Percentiles rank a stretch among this genome's conserved stretches.
Evolutionary conservation across 2,329 filamentous ascomycete genomes (phyloP).

Genomic region (Alternaria brassicicola): DNA sequence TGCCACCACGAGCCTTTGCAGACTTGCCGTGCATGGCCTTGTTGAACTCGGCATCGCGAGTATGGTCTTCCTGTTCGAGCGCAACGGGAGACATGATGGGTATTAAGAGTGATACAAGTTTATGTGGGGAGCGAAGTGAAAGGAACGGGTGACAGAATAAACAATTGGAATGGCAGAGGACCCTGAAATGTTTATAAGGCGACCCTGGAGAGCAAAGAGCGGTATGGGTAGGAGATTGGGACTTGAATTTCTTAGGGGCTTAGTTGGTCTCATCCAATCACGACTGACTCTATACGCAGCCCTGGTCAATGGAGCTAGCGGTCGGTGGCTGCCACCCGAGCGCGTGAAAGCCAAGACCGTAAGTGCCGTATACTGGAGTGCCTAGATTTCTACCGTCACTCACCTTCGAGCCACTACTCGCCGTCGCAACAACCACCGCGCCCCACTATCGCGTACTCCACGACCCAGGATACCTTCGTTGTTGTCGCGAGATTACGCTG

Average conservation of each 20-base stretch:
- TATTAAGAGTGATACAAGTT: conserved; percentile 3
- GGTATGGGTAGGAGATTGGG: conserved; percentile 36
- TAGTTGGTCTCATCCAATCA: conserved; percentile 20
- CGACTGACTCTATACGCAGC: conserved; percentile 20
- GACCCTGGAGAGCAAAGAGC: conserved; percentile 31
- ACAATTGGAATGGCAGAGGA: conserved; percentile 24
- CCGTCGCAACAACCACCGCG: conserved; percentile 13
- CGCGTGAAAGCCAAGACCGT: conserved; percentile 16
- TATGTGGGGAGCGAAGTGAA: conserved; percentile 4
- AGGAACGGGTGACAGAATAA: conserved; percentile 5
- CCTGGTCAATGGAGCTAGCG: conserved; percentile 15
- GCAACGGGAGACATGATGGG: conserved; percentile 58
- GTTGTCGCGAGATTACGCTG: background rate
- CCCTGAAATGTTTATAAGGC: conserved; percentile 21
- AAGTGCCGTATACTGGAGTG: conserved; percentile 12
- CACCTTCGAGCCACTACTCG: conserved; percentile 6
- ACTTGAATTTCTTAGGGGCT: conserved; percentile 20
- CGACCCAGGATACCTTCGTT: conserved; percentile 16
- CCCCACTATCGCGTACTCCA: conserved; percentile 22
- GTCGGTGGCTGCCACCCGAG: conserved; percentile 15
- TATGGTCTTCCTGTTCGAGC: conserved; percentile 82
- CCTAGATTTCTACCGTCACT: conserved; percentile 28
- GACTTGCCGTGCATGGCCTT: conserved; percentile 83
- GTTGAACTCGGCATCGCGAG: conserved; percentile 88
- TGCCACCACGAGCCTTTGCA: conserved; percentile 70